Percentiles rank a stretch among this genome's conserved stretches.
Evolutionary conservation across 73 alveolate genomes (phyloP).

Genomic region (Breviolum minutum): DNA sequence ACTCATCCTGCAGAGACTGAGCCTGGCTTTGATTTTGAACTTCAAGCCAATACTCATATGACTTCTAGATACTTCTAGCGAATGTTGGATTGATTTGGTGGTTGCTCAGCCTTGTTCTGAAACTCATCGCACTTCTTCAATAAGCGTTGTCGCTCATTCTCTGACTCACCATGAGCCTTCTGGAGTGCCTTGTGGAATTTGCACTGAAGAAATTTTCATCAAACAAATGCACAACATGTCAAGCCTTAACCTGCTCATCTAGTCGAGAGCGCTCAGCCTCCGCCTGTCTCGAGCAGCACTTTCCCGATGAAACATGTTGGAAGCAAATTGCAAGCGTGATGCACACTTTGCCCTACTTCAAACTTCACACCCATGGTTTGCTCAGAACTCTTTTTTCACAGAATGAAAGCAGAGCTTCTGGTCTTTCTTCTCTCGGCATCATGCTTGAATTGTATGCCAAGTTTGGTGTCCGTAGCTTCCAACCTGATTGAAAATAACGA

Average conservation of each 20-base stretch:
- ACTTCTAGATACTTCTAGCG: too few species aligned
- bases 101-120: constrained; percentile 1
- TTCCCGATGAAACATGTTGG: too few species aligned
- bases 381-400: neutral
- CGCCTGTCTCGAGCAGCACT: neutral
- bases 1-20: constrained; percentile 48
- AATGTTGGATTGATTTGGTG: too few species aligned
- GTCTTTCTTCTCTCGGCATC: neutral
- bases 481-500: neutral
- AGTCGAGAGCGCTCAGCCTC: constrained; percentile 66
- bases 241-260: constrained; percentile 54
- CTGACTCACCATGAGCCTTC: constrained; percentile 52
- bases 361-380: neutral
- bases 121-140: constrained; percentile 37
- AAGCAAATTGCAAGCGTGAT: too few species aligned
- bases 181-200: constrained; percentile 14
- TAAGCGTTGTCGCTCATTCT: constrained; percentile 58
- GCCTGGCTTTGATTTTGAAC: neutral
- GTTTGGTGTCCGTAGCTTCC: constrained; percentile 35
- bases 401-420: constrained; percentile 64
- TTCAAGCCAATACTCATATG: neutral
- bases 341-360: neutral
- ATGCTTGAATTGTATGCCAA: constrained; percentile 35
- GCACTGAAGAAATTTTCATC: neutral
- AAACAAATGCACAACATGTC: neutral